Evolutionary conservation across 2,329 filamentous ascomycete genomes (phyloP).

Genomic region (Neofusicoccum kwambonambiense): DNA sequence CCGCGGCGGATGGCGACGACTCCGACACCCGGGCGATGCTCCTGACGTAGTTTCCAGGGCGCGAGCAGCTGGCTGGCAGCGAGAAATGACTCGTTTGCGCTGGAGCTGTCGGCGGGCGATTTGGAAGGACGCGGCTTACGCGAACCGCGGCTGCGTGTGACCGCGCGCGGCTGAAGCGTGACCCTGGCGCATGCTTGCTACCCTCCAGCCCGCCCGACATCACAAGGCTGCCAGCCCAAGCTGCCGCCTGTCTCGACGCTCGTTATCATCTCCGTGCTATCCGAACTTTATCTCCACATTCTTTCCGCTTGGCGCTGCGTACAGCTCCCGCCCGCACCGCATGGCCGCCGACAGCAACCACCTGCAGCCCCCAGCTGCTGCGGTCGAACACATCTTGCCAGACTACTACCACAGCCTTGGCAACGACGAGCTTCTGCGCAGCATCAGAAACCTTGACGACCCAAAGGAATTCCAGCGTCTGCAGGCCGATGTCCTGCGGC

Average conservation of each 20-base stretch:
- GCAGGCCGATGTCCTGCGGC: conserved; percentile 41
- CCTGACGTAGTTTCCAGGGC: neutral
- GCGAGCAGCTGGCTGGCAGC: neutral
- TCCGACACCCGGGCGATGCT: neutral
- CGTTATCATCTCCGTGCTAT: neutral
- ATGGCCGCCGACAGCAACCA: conserved; percentile 13
- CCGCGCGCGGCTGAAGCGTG: conserved; percentile 15
- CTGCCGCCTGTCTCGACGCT: neutral
- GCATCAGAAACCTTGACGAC: conserved; percentile 57
- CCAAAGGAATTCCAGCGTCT: conserved; percentile 47
- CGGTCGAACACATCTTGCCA: conserved; percentile 23
- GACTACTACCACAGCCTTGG: conserved; percentile 35
- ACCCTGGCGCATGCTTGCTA: conserved; percentile 11
- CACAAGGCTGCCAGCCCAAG: conserved; percentile 6
- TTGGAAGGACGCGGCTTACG: conserved; percentile 1
- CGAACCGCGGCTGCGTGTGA: conserved; percentile 17
- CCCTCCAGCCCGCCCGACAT: neutral
- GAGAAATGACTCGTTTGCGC: neutral
- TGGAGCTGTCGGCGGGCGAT: neutral
- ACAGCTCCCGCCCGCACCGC: neutral
- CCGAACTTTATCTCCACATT: neutral
- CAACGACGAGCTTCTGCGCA: conserved; percentile 33
- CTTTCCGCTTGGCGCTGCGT: neutral
- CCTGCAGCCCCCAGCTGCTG: neutral
- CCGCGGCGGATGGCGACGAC: neutral